Evolutionary conservation across 495 filamentous ascomycete genomes (phyloP), one percentile per base, ranked within the genome.

Genomic region (Penicillium coprophilum): DNA sequence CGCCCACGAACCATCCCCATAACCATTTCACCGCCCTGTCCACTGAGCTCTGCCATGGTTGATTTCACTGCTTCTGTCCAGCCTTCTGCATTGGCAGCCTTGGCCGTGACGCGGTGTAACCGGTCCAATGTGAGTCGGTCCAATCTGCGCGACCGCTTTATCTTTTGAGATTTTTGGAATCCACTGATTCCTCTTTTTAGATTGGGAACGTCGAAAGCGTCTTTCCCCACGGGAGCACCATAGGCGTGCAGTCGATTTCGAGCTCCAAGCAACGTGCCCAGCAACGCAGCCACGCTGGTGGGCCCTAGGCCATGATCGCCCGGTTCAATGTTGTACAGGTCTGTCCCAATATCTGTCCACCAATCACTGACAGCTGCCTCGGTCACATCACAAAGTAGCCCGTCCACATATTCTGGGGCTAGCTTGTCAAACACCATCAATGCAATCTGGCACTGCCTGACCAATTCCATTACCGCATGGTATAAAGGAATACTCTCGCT

Each of bases 261-360:
- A 27, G 93, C 91, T 6, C 94, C 94, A 71, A 96, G 83, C 9
- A 97, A 78, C 58, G 93, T 85, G 6, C 94, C 94, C 19, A 98
- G 73, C 24, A 98, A 72, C 4, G 89, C 95, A 23, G 91, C 87
- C 13, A 97, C 92, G 1, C 90, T 97, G 0, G 92, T 96, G 3
- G 94, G 92, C 0, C 94, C 94, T 7, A 98, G 73, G 28, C 92
- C 89, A 12, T 92, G 92, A 70, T 98, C 95, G 20, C 85, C 88
- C 2, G 94, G 95, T 70, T 97, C 95, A 20, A 90, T 78, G 53
- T 90, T 95, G 73, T 92, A 96, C 56, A 90, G 81, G 45, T 97
- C 92, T 0, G 87, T 87, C 4, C 95, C 94, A 41, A 97, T 87
- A 61, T 97, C 91, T 3, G 87, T 85, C 94, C 94, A 98, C 94